Base-by-base conservation (phyloP, 805 yeast genomes). In the Kurtzmaniella fragi region DNA sequence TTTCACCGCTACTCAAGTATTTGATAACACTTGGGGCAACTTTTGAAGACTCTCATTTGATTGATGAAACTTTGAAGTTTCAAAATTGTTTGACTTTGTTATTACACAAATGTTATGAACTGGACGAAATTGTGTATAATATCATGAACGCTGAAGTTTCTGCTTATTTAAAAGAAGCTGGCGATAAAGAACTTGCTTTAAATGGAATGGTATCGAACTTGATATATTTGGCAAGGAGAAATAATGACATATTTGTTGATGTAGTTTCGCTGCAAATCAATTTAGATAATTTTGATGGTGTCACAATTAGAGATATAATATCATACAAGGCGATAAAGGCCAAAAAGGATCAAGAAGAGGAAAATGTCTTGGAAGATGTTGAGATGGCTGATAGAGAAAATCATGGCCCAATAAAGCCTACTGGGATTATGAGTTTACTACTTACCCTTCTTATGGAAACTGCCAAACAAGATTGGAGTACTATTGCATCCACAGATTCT, bases 391-490 rank as follows among this genome's bases (percentile, higher is more conserved):
- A 58, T 29, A 58, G 47, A 1, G 46, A 14, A 20, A 35, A 4
- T 4, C 32, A 5, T 20, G 28, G 13, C 10, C 5, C 27, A 15
- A 23, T 4, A 16, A 20, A 20, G 25, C 5, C 61, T 1, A 66
- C 83, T 2, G 89, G 88, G 2, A 73, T 88, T 12, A 70, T 89
- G 46, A 80, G 78, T 42, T 51, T 75, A 1, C 57, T 89, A 7
- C 58, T 89, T 20, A 63, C 78, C 0, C 90, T 87, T 51, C 59
- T 89, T 20, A 80, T 85, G 78, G 45, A 44, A 43, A 65, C 54
- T 30, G 58, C 53, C 42, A 66, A 53, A 44, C 60, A 49, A 12
- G 75, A 71, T 17, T 67, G 72, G 63, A 20, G 25, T 20, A 20
- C 25, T 8, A 5, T 20, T 20, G 25, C 5, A 20, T 20, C 25